Evolutionary conservation across 306 rosid species (phyloP), one percentile per base, ranked within the genome.

Genomic region (Vigna nakashimae): DNA sequence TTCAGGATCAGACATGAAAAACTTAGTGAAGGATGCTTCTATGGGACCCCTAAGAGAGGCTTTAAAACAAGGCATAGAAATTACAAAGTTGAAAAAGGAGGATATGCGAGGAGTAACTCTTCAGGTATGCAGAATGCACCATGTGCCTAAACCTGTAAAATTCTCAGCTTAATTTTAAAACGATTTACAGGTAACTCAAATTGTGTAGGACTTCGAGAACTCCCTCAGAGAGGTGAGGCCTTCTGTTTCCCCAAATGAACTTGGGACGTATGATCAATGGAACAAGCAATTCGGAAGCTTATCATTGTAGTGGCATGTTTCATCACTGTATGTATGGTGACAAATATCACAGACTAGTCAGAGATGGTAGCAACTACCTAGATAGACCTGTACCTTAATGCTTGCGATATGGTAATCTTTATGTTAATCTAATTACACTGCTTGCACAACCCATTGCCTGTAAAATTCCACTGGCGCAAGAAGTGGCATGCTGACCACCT

Each of bases 21-120:
- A 95, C 81, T 89, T 95, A 5, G 99, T 92, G 80, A 91, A 91
- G 76, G 97, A 92, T 76, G 98, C 99, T 65, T 90, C 97, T 26
- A 87, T 95, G 98, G 99, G 99, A 59, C 99, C 99, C 57, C 85
- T 95, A n/a, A 89, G 99, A 79, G 83, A 95, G 74, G 96, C 92
- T 80, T 68, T 95, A 55, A 84, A 30, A 51, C 90, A 84, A 82
- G 99, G 98, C 71, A 85, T 84, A 71, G 90, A 92, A 60, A 90
- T 95, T 59, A 78, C 89, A 9, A 84, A 75, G 28, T 84, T 95
- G 76, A 85, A 85, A 57, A 92, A 87, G 84, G 98, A 92, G 57
- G 96, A 79, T 43, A 64, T 79, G 58, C 77, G 83, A 58, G 85
- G 93, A 7, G 97, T 90, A 69, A 87, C 87, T 43, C 93, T 92